Conservation (phyloP, 805 yeast genomes). For the Crinitomyces ghanaensis region DNA sequence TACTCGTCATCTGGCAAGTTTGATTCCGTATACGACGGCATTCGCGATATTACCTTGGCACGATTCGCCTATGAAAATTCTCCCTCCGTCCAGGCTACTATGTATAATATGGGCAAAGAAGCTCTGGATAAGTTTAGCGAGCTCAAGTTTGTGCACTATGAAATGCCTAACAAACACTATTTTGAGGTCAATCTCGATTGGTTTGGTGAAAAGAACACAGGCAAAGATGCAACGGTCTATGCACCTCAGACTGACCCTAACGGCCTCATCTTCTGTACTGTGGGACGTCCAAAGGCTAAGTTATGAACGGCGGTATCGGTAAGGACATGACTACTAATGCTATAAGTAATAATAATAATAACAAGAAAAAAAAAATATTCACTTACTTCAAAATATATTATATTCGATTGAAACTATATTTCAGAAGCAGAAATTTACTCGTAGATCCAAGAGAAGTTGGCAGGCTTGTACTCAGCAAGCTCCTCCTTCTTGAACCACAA, state of each 20-base stretch:
- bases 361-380: background rate
- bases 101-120: constrained; percentile 80
- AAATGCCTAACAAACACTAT: constrained; percentile 87
- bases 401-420: background rate
- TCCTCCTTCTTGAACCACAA: constrained; percentile 99
- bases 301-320: constrained; percentile 23
- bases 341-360: background rate
- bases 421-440: constrained; percentile 40
- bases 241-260: constrained; percentile 87
- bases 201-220: constrained; percentile 63
- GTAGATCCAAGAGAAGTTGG: constrained; percentile 83
- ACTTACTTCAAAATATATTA: background rate
- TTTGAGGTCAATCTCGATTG: constrained; percentile 68
- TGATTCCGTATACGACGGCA: constrained; percentile 51
- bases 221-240: constrained; percentile 61
- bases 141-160: constrained; percentile 56
- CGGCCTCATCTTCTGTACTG: constrained; percentile 82
- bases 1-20: constrained; percentile 52
- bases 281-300: constrained; percentile 57
- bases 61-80: constrained; percentile 78
- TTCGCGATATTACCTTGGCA: constrained; percentile 58
- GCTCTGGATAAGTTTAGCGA: constrained; percentile 49
- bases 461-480: constrained; percentile 81
- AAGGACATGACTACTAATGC: background rate
- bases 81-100: constrained; percentile 93